Evolutionary conservation across 768 basidiomycete species (phyloP).

Genomic region (Kwoniella botswanensis): DNA sequence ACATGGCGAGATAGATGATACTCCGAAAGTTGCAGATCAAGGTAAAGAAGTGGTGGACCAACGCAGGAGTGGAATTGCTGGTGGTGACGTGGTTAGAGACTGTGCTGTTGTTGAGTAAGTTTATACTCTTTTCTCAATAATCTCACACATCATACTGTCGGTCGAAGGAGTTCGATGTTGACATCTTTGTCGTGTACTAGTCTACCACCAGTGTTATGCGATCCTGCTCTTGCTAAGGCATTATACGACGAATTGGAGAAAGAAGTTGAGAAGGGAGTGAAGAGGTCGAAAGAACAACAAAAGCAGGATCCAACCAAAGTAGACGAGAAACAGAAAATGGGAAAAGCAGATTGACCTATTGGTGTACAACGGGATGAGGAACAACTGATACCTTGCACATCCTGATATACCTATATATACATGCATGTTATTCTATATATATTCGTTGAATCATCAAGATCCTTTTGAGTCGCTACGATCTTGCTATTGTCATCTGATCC

Average conservation of each 20-base stretch:
- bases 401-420: slow-evolving; percentile 5
- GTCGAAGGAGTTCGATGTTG: background rate
- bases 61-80: slow-evolving; percentile 32
- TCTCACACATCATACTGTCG: background rate
- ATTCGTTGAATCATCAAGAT: background rate
- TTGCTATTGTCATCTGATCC: no score
- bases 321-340: background rate
- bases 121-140: background rate
- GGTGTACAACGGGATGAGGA: no score
- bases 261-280: slow-evolving; percentile 46
- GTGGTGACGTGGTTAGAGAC: slow-evolving; percentile 50
- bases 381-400: background rate
- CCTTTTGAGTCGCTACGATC: no score
- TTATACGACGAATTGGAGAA: slow-evolving; percentile 47
- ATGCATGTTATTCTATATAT: slow-evolving; percentile 6
- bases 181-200: slow-evolving; percentile 2
- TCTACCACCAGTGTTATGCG: slow-evolving; percentile 42
- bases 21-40: slow-evolving; percentile 23
- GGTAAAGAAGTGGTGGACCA: slow-evolving; percentile 22
- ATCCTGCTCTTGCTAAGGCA: slow-evolving; percentile 38
- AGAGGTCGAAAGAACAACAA: slow-evolving; percentile 18
- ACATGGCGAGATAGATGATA: slow-evolving; percentile 28
- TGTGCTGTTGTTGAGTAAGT: slow-evolving; percentile 50
- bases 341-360: background rate
- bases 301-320: background rate